Evolutionary conservation across 495 filamentous ascomycete species (phyloP).

Genomic region (Trichoderma parareesei): DNA sequence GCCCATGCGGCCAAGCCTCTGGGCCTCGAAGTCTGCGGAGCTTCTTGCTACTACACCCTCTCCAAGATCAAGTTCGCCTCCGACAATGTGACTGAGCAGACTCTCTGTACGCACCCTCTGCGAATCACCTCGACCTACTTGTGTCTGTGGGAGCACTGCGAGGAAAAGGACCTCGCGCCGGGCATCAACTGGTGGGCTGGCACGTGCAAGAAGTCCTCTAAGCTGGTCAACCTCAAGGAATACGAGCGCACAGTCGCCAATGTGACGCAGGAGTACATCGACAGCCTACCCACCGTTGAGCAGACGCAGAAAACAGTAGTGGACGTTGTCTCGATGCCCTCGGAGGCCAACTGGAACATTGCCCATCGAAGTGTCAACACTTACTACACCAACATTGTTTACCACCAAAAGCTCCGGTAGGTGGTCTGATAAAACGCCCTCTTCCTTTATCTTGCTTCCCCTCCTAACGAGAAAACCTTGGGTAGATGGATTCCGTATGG

Average conservation of each 20-base stretch:
- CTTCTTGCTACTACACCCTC: conserved; percentile 3
- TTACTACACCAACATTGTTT: background rate
- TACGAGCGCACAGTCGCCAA: background rate
- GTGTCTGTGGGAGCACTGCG: background rate
- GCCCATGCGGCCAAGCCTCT: conserved; percentile 1
- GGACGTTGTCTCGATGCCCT: background rate
- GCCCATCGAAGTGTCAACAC: background rate
- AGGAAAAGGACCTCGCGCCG: background rate
- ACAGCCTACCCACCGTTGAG: background rate
- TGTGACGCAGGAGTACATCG: background rate
- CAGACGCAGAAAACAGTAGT: background rate
- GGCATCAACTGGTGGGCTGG: background rate
- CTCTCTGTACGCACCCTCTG: background rate
- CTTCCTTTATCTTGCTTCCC: background rate
- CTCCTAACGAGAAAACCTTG: background rate
- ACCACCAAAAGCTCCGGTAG: background rate
- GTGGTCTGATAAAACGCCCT: background rate
- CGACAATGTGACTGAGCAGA: background rate
- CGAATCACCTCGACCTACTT: background rate
- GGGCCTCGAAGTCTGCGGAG: background rate
- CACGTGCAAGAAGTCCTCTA: background rate
- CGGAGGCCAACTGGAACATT: background rate
- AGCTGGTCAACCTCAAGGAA: background rate
- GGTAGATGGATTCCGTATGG: background rate
- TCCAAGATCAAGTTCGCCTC: background rate